These are phyloP conservation scores for Viola pubescens DNA, from an alignment of 441 rosid species.

Conservation along the genomic window DNA sequence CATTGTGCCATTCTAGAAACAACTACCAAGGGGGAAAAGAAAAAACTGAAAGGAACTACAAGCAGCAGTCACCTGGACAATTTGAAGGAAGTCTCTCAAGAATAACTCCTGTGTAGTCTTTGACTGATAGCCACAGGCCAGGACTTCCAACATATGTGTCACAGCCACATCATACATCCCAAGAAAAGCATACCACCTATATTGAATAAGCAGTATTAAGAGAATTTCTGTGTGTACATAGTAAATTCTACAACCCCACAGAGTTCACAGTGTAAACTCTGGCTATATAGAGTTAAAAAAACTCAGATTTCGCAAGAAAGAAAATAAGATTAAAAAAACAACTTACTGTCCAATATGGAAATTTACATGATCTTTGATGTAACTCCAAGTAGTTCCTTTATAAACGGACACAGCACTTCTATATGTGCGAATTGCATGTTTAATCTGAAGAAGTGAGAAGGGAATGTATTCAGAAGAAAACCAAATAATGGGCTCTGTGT, in stretches of 20 bases:
- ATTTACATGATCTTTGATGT: constrained; percentile 92
- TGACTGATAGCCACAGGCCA: constrained; percentile 82
- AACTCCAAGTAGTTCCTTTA: constrained; percentile 80
- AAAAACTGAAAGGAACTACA: constrained; percentile 12
- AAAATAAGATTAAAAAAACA: neutral
- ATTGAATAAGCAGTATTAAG: constrained; percentile 18
- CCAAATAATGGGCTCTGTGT: constrained; percentile 13
- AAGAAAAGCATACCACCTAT: constrained; percentile 91
- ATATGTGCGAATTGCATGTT: constrained; percentile 93
- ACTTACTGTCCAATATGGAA: constrained; percentile 98
- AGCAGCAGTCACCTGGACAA: constrained; percentile 53
- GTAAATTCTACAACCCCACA: constrained; percentile 9
- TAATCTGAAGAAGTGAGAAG: constrained; percentile 46
- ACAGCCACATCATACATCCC: constrained; percentile 92
- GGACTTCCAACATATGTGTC: constrained; percentile 69
- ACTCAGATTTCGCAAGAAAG: too few relatives aligned
- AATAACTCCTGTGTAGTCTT: constrained; percentile 86
- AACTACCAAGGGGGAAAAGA: constrained; percentile 10
- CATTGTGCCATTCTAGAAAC: constrained; percentile 10
- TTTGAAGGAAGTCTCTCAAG: constrained; percentile 73
- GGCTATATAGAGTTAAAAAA: constrained; percentile 13
- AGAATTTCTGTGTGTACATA: constrained; percentile 10
- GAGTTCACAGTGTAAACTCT: constrained; percentile 11
- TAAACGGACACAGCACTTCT: constrained; percentile 85
- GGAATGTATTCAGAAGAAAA: constrained; percentile 19